Evolutionary conservation across 2,329 filamentous ascomycete species (phyloP).

Genomic region (Clarireedia monteithiana): DNA sequence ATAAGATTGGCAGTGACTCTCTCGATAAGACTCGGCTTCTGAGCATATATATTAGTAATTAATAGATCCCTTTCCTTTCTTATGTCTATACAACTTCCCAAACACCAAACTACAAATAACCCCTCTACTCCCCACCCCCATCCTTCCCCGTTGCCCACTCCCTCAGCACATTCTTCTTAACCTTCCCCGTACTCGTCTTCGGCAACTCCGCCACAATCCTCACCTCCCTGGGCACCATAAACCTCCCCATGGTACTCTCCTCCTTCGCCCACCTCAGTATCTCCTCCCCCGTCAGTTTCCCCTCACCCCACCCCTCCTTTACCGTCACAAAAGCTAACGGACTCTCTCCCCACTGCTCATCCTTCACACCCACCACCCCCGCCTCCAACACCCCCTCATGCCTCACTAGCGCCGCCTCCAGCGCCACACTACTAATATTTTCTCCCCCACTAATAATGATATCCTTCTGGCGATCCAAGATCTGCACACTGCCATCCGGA

Average conservation of each 20-base stretch:
- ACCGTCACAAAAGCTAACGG: constrained; percentile 90
- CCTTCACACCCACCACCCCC: constrained; percentile 79
- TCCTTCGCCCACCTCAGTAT: constrained; percentile 79
- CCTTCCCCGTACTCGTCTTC: constrained; percentile 95
- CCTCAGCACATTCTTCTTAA: constrained; percentile 87
- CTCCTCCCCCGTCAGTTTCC: constrained; percentile 58
- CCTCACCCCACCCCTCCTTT: constrained; percentile 49
- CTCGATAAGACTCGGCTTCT: no score
- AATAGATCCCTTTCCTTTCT: no score
- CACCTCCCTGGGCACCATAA: constrained; percentile 72
- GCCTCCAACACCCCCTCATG: constrained; percentile 88
- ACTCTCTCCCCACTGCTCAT: constrained; percentile 91
- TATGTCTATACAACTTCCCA: no score
- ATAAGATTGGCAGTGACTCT: no score
- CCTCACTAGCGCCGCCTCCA: constrained; percentile 82
- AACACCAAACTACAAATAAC: no score
- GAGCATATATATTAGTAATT: no score
- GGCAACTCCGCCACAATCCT: constrained; percentile 83
- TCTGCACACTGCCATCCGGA: constrained; percentile 82
- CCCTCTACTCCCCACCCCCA: not conserved
- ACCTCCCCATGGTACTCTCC: constrained; percentile 73
- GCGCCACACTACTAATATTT: constrained; percentile 89
- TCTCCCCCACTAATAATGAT: constrained; percentile 97
- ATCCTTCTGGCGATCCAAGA: constrained; percentile 90
- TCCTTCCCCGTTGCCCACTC: constrained; percentile 35